These are phyloP conservation scores for Pseudogymnoascus sp. DNA, from an alignment of 2,329 filamentous ascomycete genomes.

Conservation along the genomic window DNA sequence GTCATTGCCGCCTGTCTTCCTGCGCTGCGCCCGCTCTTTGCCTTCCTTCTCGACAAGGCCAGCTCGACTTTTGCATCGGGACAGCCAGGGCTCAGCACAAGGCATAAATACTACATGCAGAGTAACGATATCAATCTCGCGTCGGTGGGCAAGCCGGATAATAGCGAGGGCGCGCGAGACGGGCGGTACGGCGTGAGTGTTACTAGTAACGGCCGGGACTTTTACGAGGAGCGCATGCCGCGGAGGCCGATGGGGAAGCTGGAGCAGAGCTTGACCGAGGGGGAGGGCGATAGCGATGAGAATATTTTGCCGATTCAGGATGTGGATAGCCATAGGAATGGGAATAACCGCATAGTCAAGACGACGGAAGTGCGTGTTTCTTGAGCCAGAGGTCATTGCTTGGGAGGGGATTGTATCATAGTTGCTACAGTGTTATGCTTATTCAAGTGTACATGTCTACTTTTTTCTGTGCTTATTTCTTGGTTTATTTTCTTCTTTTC, in stretches of 20 bases:
- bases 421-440: constrained; percentile 3
- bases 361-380: constrained; percentile 16
- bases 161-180: neutral
- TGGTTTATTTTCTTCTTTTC: neutral
- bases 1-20: constrained; percentile 36
- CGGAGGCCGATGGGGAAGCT: constrained; percentile 13
- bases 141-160: constrained; percentile 10
- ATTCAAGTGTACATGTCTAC: neutral
- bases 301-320: constrained; percentile 16
- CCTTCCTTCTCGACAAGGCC: constrained; percentile 26
- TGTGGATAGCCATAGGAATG: constrained; percentile 6
- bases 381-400: neutral
- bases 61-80: constrained; percentile 8
- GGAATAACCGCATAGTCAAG: constrained; percentile 14
- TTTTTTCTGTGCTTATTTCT: neutral
- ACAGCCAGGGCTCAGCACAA: neutral
- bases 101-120: constrained; percentile 20
- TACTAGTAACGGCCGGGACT: constrained; percentile 12
- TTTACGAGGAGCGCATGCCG: constrained; percentile 7
- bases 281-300: constrained; percentile 15
- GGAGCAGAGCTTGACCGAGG: constrained; percentile 11
- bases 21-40: constrained; percentile 33
- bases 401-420: neutral
- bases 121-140: constrained; percentile 18
- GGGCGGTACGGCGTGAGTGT: constrained; percentile 16